Conservation (phyloP, 768 basidiomycete species). For the Leccinum truebloodii region DNA sequence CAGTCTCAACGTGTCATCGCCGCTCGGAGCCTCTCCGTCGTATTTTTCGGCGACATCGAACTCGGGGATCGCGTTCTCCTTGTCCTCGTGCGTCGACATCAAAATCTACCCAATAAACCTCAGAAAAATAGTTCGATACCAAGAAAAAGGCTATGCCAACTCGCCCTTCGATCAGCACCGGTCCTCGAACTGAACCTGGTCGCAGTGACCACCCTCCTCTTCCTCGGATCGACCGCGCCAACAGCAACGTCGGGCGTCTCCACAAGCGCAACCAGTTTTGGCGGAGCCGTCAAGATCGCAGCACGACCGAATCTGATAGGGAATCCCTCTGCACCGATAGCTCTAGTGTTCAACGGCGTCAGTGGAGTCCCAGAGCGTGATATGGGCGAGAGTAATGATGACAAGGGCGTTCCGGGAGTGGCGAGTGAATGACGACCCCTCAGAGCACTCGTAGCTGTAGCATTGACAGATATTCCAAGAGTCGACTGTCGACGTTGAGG, state of each 20-base stretch:
- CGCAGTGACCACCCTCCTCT: constrained; percentile 82
- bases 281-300: constrained; percentile 79
- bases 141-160: constrained; percentile 29
- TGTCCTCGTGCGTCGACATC: constrained; percentile 79
- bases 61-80: constrained; percentile 31
- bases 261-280: constrained; percentile 77
- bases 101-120: constrained; percentile 53
- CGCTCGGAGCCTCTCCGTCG: constrained; percentile 3
- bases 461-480: constrained; percentile 36
- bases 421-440: constrained; percentile 48
- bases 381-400: constrained; percentile 32
- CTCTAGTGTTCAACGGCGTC: constrained; percentile 27
- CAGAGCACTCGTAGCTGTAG: constrained; percentile 27
- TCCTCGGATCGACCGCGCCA: constrained; percentile 82
- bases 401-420: constrained; percentile 42
- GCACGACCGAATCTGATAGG: constrained; percentile 63
- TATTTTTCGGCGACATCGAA: constrained; percentile 27
- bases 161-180: constrained; percentile 80
- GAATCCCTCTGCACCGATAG: constrained; percentile 36
- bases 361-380: constrained; percentile 37
- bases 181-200: constrained; percentile 83
- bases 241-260: constrained; percentile 89
- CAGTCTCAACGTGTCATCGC: constrained; percentile 1
- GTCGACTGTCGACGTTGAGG: constrained; percentile 40
- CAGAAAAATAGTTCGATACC: not conserved